phyloP scores from a whole-genome alignment of 1,139 yeast genomes.

The Blastobotrys buckinghamii region DNA sequence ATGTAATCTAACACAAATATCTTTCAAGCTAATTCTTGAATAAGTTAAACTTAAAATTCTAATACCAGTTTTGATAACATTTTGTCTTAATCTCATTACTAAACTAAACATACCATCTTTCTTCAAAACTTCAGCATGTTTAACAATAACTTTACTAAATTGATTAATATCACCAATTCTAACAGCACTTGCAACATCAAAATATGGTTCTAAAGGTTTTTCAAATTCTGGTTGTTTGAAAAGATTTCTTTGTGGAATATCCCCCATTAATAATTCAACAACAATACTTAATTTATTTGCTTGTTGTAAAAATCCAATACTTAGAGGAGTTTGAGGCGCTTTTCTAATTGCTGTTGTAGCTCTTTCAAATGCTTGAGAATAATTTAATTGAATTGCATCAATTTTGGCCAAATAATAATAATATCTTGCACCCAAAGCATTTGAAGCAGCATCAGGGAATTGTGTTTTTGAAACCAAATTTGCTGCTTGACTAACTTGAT shows the following conservation, averaged over 20 bases:
- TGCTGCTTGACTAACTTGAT: conserved; percentile 82
- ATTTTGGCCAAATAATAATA: conserved; percentile 85
- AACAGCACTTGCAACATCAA: conserved; percentile 85
- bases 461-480: conserved; percentile 84
- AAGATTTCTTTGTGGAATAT: conserved; percentile 84
- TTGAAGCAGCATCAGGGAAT: conserved; percentile 81
- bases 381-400: conserved; percentile 87
- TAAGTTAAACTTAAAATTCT: conserved; percentile 89
- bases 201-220: conserved; percentile 68
- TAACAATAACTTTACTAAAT: conserved; percentile 67
- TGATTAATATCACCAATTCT: conserved; percentile 82
- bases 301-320: conserved; percentile 82
- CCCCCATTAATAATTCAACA: conserved; percentile 93
- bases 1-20: conserved; percentile 82
- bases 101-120: conserved; percentile 80
- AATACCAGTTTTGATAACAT: conserved; percentile 96
- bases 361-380: conserved; percentile 84
- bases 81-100: conserved; percentile 86
- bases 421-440: conserved; percentile 87
- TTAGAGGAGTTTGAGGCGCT: conserved; percentile 88
- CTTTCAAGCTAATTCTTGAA: conserved; percentile 85
- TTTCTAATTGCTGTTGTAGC: conserved; percentile 91
- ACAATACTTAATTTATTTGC: conserved; percentile 85
- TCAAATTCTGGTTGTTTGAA: conserved; percentile 62
- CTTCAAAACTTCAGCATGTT: conserved; percentile 57